Evolutionary conservation across 2,329 filamentous ascomycete genomes (phyloP), one percentile per base, ranked within the genome.

Genomic region (Penicillium glabrum): DNA sequence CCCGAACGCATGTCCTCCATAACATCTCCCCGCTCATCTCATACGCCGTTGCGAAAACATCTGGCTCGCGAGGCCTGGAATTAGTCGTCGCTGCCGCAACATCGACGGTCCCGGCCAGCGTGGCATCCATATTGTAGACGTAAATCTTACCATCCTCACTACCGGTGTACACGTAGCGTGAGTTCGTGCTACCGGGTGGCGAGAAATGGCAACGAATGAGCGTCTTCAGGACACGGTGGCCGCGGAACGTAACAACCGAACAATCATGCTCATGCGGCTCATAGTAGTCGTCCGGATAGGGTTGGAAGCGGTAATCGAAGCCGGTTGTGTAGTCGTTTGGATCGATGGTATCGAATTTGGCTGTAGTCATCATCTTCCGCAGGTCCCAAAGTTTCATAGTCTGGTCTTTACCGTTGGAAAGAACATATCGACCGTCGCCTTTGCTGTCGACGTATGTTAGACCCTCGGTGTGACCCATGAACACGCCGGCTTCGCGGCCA

Each of bases 371-470:
- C 82, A 92, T 93, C 82, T 90, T 96, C 51, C 93, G 83, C 54
- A 97, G 73, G 72, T 99, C 95, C 95, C 95, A 99, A 0, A 99
- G 82, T 76, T 98, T 98, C 86, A 96, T 96, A 43, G 88, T 93
- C 74, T 98, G 95, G 70, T 99, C 95, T 71, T 98, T 99, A 60
- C 87, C 91, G 67, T 99, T 99, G 63, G 89, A 93, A 26, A 99
- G 84, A 9, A 98, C 89, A 72, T 98, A 98, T 55, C 93, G 85
- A 2, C 87, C 86, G 67, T 96, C 91, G 41, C 90, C 91, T 81
- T 98, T 93, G 74, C 89, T 93, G 70, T 88, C 86, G 33, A 88
- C 84, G 59, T 87, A 88, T 0, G 86, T 88, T 49, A 88, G 65
- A 7, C 85, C 85, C 71, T 88, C 85, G 0, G 84, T 87, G 65